Conservation (phyloP, 2,329 filamentous ascomycete species). For the Pseudophaeomoniella oleicola region DNA sequence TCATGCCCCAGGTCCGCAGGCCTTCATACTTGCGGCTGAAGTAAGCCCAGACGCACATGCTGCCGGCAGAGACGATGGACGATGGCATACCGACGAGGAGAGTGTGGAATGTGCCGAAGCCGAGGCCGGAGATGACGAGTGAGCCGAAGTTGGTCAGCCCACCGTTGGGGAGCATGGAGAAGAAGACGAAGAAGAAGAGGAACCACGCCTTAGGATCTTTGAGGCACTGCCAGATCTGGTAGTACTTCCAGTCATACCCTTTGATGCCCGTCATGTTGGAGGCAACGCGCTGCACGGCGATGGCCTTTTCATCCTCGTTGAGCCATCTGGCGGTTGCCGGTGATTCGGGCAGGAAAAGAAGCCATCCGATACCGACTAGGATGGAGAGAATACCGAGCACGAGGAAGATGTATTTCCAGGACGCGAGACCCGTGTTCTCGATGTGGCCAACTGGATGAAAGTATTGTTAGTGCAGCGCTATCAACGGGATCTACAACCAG, state of each 20-base stretch:
- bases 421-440: slow-evolving; percentile 19
- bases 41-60: slow-evolving; percentile 15
- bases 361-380: slow-evolving; percentile 14
- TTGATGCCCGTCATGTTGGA: slow-evolving; percentile 23
- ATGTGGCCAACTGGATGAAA: slow-evolving; percentile 14
- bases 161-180: slow-evolving; percentile 24
- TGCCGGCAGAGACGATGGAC: slow-evolving; percentile 12
- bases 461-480: background rate
- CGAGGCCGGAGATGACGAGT: slow-evolving; percentile 30
- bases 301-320: slow-evolving; percentile 17
- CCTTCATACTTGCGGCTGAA: slow-evolving; percentile 16
- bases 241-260: slow-evolving; percentile 19
- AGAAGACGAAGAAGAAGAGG: slow-evolving; percentile 20
- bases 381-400: slow-evolving; percentile 9
- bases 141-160: slow-evolving; percentile 27
- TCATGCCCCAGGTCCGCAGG: slow-evolving; percentile 16
- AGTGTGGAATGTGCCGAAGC: slow-evolving; percentile 36
- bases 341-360: slow-evolving; percentile 19
- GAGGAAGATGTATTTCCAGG: slow-evolving; percentile 27
- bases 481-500: slow-evolving; percentile 20
- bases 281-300: slow-evolving; percentile 20
- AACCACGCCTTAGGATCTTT: slow-evolving; percentile 20
- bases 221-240: slow-evolving; percentile 19
- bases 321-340: slow-evolving; percentile 18
- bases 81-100: slow-evolving; percentile 32